Percentiles rank a stretch among this genome's conserved stretches.
Evolutionary conservation across 2,329 filamentous ascomycete species (phyloP).

Genomic region (Epichloe aotearoae): DNA sequence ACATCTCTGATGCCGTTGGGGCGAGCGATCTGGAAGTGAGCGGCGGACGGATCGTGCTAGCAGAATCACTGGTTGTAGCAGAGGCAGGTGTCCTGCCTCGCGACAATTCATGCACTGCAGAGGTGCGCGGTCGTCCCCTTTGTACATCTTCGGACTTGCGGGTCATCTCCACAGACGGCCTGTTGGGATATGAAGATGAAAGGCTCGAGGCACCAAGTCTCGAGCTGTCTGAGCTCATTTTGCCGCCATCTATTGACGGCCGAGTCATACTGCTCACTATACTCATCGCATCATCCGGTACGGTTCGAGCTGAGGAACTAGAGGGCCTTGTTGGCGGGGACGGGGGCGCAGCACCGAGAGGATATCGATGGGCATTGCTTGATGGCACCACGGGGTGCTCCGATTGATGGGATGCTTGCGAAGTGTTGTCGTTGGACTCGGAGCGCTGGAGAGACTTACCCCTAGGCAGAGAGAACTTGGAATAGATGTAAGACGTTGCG

Average conservation of each 20-base stretch:
- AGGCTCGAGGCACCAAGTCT: slow-evolving; percentile 24
- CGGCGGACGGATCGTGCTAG: slow-evolving; percentile 34
- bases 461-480: slow-evolving; percentile 70
- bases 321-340: slow-evolving; percentile 49
- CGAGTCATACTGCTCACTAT: slow-evolving; percentile 22
- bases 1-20: slow-evolving; percentile 53
- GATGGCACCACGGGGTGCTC: slow-evolving; percentile 37
- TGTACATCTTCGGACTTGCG: slow-evolving; percentile 35
- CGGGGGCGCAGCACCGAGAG: slow-evolving; percentile 42
- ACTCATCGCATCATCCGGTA: slow-evolving; percentile 24
- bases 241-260: slow-evolving; percentile 36
- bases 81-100: slow-evolving; percentile 34
- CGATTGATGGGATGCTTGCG: slow-evolving; percentile 46
- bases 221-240: slow-evolving; percentile 33
- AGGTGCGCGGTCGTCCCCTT: slow-evolving; percentile 30
- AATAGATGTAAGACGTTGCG: slow-evolving; percentile 70
- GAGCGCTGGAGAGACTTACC: slow-evolving; percentile 66
- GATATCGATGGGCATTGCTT: slow-evolving; percentile 29
- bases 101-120: slow-evolving; percentile 24
- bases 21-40: slow-evolving; percentile 31
- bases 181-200: slow-evolving; percentile 30
- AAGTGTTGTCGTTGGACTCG: slow-evolving; percentile 42
- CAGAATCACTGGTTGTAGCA: slow-evolving; percentile 37
- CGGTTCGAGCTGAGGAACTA: slow-evolving; percentile 34
- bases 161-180: slow-evolving; percentile 30